These are phyloP conservation scores for Cutaneotrichosporon cyanovorans DNA, from an alignment of 1,284 basidiomycete genomes.

Conservation along the genomic window DNA sequence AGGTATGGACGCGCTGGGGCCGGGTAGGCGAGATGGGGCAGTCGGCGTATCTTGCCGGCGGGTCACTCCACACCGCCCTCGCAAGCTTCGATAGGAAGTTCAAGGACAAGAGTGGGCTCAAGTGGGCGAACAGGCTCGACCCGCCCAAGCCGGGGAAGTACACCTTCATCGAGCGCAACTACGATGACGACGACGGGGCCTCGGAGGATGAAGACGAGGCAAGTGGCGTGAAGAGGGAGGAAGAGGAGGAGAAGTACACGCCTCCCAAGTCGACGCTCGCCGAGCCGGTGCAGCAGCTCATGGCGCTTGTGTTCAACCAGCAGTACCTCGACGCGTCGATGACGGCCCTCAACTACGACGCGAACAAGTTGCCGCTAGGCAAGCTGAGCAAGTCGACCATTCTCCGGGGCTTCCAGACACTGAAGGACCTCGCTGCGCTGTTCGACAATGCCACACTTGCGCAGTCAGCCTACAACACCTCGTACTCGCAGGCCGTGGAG, in stretches of 20 bases:
- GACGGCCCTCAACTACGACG: conserved; percentile 64
- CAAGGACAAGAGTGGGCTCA: conserved; percentile 19
- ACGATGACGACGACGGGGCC: conserved; percentile 13
- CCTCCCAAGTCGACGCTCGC: conserved; percentile 12
- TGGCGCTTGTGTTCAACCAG: conserved; percentile 53
- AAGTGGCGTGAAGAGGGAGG: too few relatives aligned
- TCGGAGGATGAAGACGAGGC: conserved; percentile 1
- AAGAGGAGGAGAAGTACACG: conserved; percentile 8
- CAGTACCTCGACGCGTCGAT: conserved; percentile 51
- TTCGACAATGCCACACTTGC: conserved; percentile 50
- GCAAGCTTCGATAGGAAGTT: conserved; percentile 15
- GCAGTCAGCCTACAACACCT: conserved; percentile 18
- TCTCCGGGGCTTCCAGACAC: conserved; percentile 11
- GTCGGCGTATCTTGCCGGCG: conserved; percentile 6
- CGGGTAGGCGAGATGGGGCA: conserved; percentile 18
- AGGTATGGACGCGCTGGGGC: conserved; percentile 20
- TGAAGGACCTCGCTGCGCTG: conserved; percentile 52
- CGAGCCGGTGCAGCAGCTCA: conserved; percentile 46
- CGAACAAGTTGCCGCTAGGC: conserved; percentile 59
- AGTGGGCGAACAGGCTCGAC: conserved; percentile 9
- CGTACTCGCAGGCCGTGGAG: conserved; percentile 44
- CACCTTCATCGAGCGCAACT: conserved; percentile 18
- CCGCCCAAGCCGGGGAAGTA: conserved; percentile 13
- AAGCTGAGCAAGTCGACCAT: conserved; percentile 36
- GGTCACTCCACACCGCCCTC: conserved; percentile 3